phyloP scores from a whole-genome alignment of 2,329 filamentous ascomycete genomes.

The Diaporthe sp. region DNA sequence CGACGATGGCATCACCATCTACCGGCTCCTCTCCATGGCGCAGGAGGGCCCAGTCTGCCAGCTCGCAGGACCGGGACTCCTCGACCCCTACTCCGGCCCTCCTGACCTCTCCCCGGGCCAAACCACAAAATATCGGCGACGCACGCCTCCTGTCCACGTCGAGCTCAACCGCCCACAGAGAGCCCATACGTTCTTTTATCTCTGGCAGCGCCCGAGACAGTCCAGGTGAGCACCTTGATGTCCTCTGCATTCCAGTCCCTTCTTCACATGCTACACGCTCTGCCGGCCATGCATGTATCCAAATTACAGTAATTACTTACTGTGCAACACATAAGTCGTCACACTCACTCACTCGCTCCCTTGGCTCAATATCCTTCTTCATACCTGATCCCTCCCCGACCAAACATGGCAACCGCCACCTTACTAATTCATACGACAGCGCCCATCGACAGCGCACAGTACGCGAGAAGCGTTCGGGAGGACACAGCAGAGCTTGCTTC shows the following conservation, averaged over 20 bases:
- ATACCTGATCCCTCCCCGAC: neutral
- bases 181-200: constrained; percentile 80
- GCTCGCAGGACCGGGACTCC: constrained; percentile 49
- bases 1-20: constrained; percentile 61
- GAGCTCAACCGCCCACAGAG: constrained; percentile 63
- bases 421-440: constrained; percentile 51
- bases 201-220: constrained; percentile 74
- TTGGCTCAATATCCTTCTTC: neutral
- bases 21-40: constrained; percentile 65
- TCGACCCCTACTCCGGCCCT: constrained; percentile 43
- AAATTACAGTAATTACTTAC: neutral
- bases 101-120: constrained; percentile 42
- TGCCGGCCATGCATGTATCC: constrained; percentile 3
- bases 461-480: constrained; percentile 84
- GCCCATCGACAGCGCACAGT: constrained; percentile 77
- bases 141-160: constrained; percentile 57
- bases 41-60: constrained; percentile 55
- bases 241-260: constrained; percentile 11
- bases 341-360: neutral
- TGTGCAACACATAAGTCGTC: constrained; percentile 12
- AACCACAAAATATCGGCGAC: constrained; percentile 48
- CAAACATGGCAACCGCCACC: constrained; percentile 1
- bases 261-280: constrained; percentile 6
- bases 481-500: constrained; percentile 90
- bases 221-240: constrained; percentile 59